Evolutionary conservation across 768 basidiomycete genomes (phyloP), one percentile per base, ranked within the genome.

Genomic region (Leucogyrophana mollusca): DNA sequence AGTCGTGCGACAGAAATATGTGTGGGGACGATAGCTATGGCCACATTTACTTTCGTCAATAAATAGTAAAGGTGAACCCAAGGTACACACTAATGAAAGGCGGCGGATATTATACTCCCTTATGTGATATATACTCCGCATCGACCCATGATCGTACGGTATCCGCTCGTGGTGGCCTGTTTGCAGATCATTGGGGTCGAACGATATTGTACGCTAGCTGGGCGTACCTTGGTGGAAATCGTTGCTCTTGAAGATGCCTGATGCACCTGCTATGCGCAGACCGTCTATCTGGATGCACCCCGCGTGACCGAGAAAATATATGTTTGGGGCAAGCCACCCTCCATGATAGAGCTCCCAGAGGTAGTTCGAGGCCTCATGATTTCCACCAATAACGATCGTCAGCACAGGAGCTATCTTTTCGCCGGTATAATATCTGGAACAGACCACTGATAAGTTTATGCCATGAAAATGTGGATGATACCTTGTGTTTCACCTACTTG

Each of bases 341-440:
- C 95, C 94, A 56, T 98, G 90, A 64, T 93, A 97, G 90, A 96
- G 67, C 64, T 99, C 96, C 87, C 91, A 94, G 70, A 98, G 75
- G 60, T 97, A 96, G 56, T 94, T 96, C 17, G 90, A 94, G 2
- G 92, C 92, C 67, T 98, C 96, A 63, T 98, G 96, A 61, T 98
- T 98, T 8, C 96, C 96, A 13, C 96, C 96, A 58, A 98, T 96
- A 40, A 98, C 83, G 10, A 99, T 73, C 0, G 96, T 99, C 62
- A 95, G 67, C 4, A 95, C 65, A 0, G 94, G 93, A 2, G 95
- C 94, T n/a, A 54, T 68, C 58, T 74, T 83, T 59, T 87, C 74
- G 1, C 92, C 91, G 1, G 82, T 84, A 59, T 99, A 97, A 65
- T 98, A 99, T 58, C 88, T 90, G 37, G 36, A 46, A 27, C 14